Base-by-base conservation (phyloP, 495 filamentous ascomycete genomes). In the Daldinia grandis region DNA sequence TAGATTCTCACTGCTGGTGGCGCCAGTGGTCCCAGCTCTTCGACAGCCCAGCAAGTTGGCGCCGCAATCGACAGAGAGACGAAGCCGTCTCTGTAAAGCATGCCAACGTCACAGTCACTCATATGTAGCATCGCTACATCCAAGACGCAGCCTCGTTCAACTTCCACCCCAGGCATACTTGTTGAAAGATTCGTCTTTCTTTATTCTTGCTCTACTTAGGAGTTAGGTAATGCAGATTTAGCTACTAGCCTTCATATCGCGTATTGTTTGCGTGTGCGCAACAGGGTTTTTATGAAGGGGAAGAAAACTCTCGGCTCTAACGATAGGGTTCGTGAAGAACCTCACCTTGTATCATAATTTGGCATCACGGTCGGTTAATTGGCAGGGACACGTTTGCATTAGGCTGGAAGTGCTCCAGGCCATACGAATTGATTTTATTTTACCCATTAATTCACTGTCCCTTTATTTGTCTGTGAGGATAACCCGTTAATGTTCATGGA, bases 1-100 rank as follows among this genome's bases (percentile, higher is more conserved):
- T 60, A 85, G 76, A 67, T 85, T 30, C 68, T 85, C 5, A 81
- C 80, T 4, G 76, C 69, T 5, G 73, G 75, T 1, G 70, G 28
- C 21, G n/a, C 19, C 19, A 28, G 63, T 27, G 68, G 57, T 28
- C 55, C 65, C 35, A 74, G 67, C 25, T 69, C 71, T 6, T 62
- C 72, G 24, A 81, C 79, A 4, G 79, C 76, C 0, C 78, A 81
- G 28, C 74, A 75, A 57, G 64, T 80, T 7, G 69, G 75, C 25
- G 76, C 78, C 1, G 78, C 74, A 0, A 68, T 82, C 24, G 80
- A 79, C 5, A 53, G 42, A 19, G 77, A 77, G 57, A 66, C 75
- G 0, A 75, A 78, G 68, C 68, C 80, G 4, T 71, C 80, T 38
- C 69, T 81, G 21, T 81, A 74, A 66, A 74, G 62, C 40, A 49